Evolutionary conservation across 2,329 filamentous ascomycete genomes (phyloP).

Genomic region (Fusarium piperis): DNA sequence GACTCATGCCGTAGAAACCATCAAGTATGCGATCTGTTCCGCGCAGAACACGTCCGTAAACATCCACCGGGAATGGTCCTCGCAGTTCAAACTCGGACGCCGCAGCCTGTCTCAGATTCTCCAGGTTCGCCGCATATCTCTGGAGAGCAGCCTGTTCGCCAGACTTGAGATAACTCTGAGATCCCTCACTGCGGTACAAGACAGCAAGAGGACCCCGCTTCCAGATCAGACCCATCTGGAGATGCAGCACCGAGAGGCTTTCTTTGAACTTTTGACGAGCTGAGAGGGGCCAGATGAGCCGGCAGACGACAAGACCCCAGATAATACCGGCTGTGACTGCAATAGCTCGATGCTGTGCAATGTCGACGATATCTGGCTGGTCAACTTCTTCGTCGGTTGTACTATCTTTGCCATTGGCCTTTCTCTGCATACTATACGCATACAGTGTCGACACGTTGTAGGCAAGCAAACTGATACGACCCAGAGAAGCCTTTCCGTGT

Average conservation of each 20-base stretch:
- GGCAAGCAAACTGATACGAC: constrained; percentile 91
- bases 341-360: constrained; percentile 85
- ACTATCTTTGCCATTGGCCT: constrained; percentile 71
- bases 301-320: constrained; percentile 91
- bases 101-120: constrained; percentile 76
- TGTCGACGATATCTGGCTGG: constrained; percentile 85
- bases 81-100: constrained; percentile 86
- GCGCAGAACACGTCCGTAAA: constrained; percentile 77
- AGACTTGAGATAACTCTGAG: constrained; percentile 72
- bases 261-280: constrained; percentile 89
- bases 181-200: constrained; percentile 68
- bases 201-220: constrained; percentile 87
- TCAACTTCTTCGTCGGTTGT: constrained; percentile 87
- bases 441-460: constrained; percentile 97
- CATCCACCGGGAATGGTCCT: constrained; percentile 82
- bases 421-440: constrained; percentile 85
- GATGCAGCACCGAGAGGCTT: constrained; percentile 85
- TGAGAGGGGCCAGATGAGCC: constrained; percentile 92
- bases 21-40: constrained; percentile 87
- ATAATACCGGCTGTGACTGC: constrained; percentile 89
- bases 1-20: constrained; percentile 94
- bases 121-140: constrained; percentile 68
- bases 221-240: constrained; percentile 96
- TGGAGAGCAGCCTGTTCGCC: constrained; percentile 17
- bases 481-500: constrained; percentile 86